These are phyloP conservation scores for Juncus inflexus DNA, from an alignment of 176 grass and related monocot genomes.

Conservation along the genomic window DNA sequence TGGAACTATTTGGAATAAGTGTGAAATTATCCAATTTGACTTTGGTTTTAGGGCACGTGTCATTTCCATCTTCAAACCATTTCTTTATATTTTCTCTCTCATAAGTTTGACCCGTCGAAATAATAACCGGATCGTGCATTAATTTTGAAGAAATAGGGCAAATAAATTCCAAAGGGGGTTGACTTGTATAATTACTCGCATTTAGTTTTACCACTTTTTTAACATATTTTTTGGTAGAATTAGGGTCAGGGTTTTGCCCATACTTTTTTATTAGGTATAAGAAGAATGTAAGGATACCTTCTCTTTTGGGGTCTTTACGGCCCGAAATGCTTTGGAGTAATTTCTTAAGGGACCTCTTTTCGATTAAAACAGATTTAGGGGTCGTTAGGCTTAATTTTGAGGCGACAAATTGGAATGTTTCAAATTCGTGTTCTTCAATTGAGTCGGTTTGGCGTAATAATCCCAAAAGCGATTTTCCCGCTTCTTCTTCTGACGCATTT, in stretches of 20 bases:
- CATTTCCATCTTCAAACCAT: conserved; percentile 80
- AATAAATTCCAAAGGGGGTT: conserved; percentile 65
- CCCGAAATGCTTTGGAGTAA: conserved; percentile 42
- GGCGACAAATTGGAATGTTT: conserved; percentile 58
- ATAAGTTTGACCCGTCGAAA: conserved; percentile 87
- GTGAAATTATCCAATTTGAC: conserved; percentile 69
- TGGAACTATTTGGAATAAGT: conserved; percentile 73
- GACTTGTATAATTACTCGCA: conserved; percentile 15
- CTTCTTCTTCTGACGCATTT: conserved; percentile 65
- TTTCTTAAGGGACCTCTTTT: conserved; percentile 74
- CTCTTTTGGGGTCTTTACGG: conserved; percentile 62
- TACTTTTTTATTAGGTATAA: conserved; percentile 66
- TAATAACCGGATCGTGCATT: conserved; percentile 92
- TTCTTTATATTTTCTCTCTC: conserved; percentile 81
- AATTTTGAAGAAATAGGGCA: conserved; percentile 84
- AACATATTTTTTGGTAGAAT: conserved; percentile 18
- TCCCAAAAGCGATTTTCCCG: conserved; percentile 61
- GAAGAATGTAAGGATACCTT: conserved; percentile 50
- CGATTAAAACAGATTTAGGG: conserved; percentile 84
- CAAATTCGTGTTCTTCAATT: conserved; percentile 67
- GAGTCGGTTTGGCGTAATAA: conserved; percentile 48
- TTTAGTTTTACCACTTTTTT: conserved; percentile 13
- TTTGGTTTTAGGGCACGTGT: conserved; percentile 75
- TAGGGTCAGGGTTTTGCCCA: conserved; percentile 54
- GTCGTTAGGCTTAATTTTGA: conserved; percentile 71